Conservation (phyloP, 352 stramenopile species). For the Aphanomyces invadans region DNA sequence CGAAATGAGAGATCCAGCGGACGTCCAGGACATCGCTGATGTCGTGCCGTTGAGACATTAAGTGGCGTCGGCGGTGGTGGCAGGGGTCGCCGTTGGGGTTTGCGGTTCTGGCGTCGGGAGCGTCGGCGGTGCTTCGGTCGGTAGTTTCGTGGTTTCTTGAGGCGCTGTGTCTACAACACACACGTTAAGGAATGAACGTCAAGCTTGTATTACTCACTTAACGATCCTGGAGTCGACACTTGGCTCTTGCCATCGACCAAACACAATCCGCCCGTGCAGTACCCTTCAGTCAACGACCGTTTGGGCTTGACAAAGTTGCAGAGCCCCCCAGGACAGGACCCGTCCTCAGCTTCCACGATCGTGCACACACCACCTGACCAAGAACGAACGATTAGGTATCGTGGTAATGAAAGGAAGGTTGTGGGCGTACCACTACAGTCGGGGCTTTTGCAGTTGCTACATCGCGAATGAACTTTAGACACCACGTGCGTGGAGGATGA, state of each 20-base stretch:
- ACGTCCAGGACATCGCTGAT: not conserved
- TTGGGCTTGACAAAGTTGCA: slow-evolving; percentile 46
- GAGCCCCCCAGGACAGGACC: slow-evolving; percentile 39
- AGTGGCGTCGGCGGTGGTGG: not conserved
- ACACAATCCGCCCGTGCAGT: slow-evolving; percentile 48
- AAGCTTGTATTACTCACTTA: slow-evolving; percentile 37
- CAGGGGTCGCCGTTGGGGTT: not conserved
- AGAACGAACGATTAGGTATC: not conserved
- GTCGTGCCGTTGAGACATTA: too few species aligned
- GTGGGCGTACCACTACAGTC: slow-evolving; percentile 31
- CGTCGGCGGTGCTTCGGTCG: not conserved
- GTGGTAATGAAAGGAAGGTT: not conserved
- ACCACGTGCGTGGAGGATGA: too few species aligned
- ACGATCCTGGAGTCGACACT: slow-evolving; percentile 32
- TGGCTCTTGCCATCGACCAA: slow-evolving; percentile 39
- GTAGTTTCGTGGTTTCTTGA: not conserved
- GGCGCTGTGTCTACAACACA: not conserved
- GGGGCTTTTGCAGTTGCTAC: slow-evolving; percentile 43
- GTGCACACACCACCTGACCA: slow-evolving; percentile 38
- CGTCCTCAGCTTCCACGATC: slow-evolving; percentile 36
- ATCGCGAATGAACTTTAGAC: too few species aligned
- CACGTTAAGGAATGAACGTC: too few species aligned
- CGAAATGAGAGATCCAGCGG: not conserved
- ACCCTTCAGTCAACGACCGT: slow-evolving; percentile 40
- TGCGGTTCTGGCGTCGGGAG: not conserved